Evolutionary conservation across 139 green algal genomes (phyloP), one percentile per base, ranked within the genome.

Genomic region (Chlamydomonas schloesseri): DNA sequence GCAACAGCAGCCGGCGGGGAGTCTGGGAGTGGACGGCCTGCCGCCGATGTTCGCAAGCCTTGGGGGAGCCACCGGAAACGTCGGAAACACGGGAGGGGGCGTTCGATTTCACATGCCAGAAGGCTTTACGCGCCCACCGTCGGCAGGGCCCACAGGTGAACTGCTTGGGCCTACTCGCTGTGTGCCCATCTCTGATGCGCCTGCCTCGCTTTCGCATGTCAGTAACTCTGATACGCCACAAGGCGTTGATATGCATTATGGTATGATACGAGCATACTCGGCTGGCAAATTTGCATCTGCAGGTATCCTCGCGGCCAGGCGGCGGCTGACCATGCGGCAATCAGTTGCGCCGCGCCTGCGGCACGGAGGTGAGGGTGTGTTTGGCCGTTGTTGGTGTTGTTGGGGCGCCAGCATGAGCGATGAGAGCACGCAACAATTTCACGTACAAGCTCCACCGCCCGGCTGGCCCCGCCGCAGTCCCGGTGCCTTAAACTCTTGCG

Each of bases 251-350:
- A 67, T 67, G 58, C 58, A n/a, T n/a, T n/a, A n/a, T n/a, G n/a
- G n/a, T n/a, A n/a, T n/a, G n/a, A n/a, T n/a, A n/a, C n/a, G n/a
- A n/a, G n/a, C n/a, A n/a, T n/a, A n/a, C n/a, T n/a, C n/a, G n/a
- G n/a, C n/a, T n/a, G n/a, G n/a, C n/a, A n/a, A n/a, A n/a, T 0
- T 58, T 47, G 64, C 46, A 5, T 50, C 50, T 14, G 50, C 72
- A 67, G 84, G 84, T 15, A 65, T 88, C 37, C 75, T 88, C 33
- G 84, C 84, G 69, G 84, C 84, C 26, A 50, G 84, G 31, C 74
- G 84, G 33, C 67, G 84, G 29, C 53, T 88, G 46, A 88, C 84
- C 1, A 84, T 88, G 55, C 64, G 78, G 50, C 72, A 88, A 37
- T 82, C 82, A 50, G 42, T 50, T 50, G 42, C 42, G 42, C 42